Evolutionary conservation across 805 yeast genomes (phyloP), one percentile per base, ranked within the genome.

Genomic region (Saccharomycopsis guyanensis): DNA sequence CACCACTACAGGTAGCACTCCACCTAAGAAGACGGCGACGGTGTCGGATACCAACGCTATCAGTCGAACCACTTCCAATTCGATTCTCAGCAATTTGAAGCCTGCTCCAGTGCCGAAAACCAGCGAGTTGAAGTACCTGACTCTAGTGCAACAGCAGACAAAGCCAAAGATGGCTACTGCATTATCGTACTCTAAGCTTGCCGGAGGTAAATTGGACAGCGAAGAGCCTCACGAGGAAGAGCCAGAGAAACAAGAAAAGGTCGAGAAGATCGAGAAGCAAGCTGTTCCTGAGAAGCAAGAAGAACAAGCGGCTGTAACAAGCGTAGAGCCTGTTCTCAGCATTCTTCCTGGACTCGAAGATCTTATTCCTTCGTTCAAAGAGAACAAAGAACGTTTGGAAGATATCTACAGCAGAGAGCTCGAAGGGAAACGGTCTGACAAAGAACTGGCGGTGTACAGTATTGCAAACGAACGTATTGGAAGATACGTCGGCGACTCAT

Each of bases 401-500:
- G 22, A 24, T 4, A 23, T 47, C n/a, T 54, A 66, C 15, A 23
- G 35, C 15, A 18, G 18, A 12, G 40, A 29, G 65, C 83, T 37
- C 60, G 77, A 32, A 60, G 60, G 27, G 69, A 73, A 43, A 82
- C 86, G 20, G 69, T 76, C 23, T 69, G 80, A 15, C 67, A 76
- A 50, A 70, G n/a, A n/a, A n/a, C n/a, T n/a, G n/a, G 70, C 24
- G 60, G 74, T 2, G 6, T 33, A 10, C 10, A 33, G 19, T 15
- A 6, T 33, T 5, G 10, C 20, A 12, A 33, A 33, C 20, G 19
- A 8, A 8, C 19, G 10, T 5, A 78, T 85, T 20, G 66, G 75
- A 42, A 71, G 72, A 48, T 68, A 76, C 55, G 68, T 91, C 54
- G 94, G 86, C 59, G 75, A 83, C 1, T 88, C 97, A 2, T 69